A percentile compares a stretch with the other conserved stretches of the same genome.
Conservation (phyloP, 371 early-diverging fungal genomes). For the Lichtheimia ramosa region DNA sequence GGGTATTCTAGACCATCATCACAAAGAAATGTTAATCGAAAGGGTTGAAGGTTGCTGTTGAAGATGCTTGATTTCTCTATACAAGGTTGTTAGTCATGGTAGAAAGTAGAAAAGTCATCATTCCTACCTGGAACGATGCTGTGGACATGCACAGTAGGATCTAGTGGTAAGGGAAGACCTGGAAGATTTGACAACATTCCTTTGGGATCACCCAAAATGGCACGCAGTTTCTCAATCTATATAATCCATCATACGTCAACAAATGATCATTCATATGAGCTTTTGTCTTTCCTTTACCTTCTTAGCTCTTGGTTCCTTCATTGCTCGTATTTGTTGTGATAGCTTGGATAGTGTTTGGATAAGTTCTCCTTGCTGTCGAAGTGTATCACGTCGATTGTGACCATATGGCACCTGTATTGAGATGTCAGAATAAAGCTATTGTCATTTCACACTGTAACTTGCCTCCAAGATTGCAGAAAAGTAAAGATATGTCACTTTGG, state of each 20-base stretch:
- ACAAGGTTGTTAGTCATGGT: background rate
- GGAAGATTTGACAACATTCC: conserved; percentile 73
- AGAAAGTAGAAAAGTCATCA: background rate
- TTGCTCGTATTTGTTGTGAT: conserved; percentile 66
- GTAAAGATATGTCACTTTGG: conserved; percentile 81
- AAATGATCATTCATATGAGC: background rate
- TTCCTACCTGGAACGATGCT: conserved; percentile 77
- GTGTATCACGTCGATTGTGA: conserved; percentile 64
- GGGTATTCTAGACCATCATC: conserved; percentile 81
- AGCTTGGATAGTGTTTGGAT: conserved; percentile 73
- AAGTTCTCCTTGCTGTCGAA: conserved; percentile 83
- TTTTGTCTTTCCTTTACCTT: conserved; percentile 57
- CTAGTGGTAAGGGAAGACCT: conserved; percentile 84
- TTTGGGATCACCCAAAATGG: conserved; percentile 79
- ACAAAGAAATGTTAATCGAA: conserved; percentile 81
- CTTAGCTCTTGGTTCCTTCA: conserved; percentile 81
- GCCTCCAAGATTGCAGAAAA: conserved; percentile 70
- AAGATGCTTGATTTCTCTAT: conserved; percentile 84
- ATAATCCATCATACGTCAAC: background rate
- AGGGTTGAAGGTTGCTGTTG: conserved; percentile 87
- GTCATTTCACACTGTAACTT: background rate
- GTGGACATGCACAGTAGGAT: conserved; percentile 80
- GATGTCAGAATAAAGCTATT: background rate
- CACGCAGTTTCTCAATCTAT: conserved; percentile 79
- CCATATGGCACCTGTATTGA: conserved; percentile 59